Percentiles rank a stretch among this genome's conserved stretches.
Conservation (phyloP, 108 stramenopile species). For the Pseudonitzschia multiseries region DNA sequence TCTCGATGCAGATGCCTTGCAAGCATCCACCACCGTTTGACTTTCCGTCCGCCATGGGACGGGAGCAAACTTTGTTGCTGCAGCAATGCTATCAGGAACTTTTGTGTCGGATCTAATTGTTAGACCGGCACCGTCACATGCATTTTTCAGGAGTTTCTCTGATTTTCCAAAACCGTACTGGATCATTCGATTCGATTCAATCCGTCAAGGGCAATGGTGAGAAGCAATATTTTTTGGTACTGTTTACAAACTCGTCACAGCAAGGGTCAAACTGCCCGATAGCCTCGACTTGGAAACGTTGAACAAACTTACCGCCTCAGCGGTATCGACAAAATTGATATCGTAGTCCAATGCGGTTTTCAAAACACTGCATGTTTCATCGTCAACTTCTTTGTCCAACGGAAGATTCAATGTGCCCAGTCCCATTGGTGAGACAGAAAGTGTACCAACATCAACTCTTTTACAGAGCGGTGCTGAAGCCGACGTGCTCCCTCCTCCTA, state of each 20-base stretch:
- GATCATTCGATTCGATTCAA: not conserved
- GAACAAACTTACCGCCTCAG: conserved; percentile 10
- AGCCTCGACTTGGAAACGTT: not conserved
- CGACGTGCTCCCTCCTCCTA: not conserved
- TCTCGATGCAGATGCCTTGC: conserved; percentile 3
- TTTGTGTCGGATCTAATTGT: not conserved
- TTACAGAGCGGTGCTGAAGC: conserved; percentile 1
- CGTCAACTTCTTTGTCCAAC: conserved; percentile 10
- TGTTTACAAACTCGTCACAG: not conserved
- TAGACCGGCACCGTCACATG: not conserved
- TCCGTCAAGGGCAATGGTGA: not conserved
- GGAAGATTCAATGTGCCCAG: conserved; percentile 9
- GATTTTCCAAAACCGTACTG: conserved; percentile 12
- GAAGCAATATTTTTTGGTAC: not conserved
- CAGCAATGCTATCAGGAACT: not conserved
- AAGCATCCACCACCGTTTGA: conserved; percentile 8
- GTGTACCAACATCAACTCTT: conserved; percentile 13
- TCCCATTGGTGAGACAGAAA: conserved; percentile 18
- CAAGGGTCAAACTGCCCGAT: not conserved
- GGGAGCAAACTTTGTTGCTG: conserved; percentile 2
- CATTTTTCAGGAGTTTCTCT: not conserved
- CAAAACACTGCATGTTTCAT: not conserved
- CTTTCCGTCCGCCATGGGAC: not conserved
- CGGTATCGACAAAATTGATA: conserved; percentile 6
- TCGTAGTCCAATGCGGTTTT: not conserved